phyloP scores from a whole-genome alignment of 106 monocot species.

The Cymbidium sinense region DNA sequence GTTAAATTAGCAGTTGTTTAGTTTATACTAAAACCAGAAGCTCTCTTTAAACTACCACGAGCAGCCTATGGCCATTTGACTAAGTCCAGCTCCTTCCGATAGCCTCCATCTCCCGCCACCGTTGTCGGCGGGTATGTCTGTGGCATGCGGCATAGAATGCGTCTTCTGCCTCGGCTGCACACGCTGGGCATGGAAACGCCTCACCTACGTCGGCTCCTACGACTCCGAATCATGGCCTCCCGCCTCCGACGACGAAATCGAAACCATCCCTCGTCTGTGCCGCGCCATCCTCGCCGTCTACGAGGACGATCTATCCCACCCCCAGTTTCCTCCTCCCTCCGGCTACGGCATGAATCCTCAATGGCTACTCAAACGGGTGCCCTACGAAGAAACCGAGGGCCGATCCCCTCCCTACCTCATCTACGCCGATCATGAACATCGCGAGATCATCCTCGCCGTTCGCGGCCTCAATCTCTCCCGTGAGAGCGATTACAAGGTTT shows the following conservation, averaged over 20 bases:
- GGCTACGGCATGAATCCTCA: conserved; percentile 45
- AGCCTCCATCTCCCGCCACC: background rate
- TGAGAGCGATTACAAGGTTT: conserved; percentile 66
- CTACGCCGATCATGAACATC: conserved; percentile 41
- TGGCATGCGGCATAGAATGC: conserved; percentile 59
- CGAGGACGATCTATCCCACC: conserved; percentile 47
- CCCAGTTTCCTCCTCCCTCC: conserved; percentile 32
- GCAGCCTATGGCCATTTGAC: background rate
- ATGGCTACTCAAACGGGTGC: conserved; percentile 42
- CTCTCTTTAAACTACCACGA: background rate
- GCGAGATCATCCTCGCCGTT: conserved; percentile 59
- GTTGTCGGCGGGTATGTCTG: conserved; percentile 25
- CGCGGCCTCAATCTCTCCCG: conserved; percentile 74
- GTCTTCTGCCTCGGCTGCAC: conserved; percentile 72
- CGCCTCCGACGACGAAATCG: conserved; percentile 45
- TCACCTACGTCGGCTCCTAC: conserved; percentile 70
- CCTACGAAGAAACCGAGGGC: conserved; percentile 43
- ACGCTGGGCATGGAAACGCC: conserved; percentile 79
- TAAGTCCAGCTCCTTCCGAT: background rate
- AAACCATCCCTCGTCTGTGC: conserved; percentile 57
- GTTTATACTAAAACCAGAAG: no score
- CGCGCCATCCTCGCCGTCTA: conserved; percentile 65
- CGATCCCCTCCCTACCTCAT: conserved; percentile 63
- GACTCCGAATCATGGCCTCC: conserved; percentile 83
- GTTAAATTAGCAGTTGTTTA: no score